Conservation (phyloP, 768 basidiomycete genomes). For the Phlebiopsis flavidoalba region DNA sequence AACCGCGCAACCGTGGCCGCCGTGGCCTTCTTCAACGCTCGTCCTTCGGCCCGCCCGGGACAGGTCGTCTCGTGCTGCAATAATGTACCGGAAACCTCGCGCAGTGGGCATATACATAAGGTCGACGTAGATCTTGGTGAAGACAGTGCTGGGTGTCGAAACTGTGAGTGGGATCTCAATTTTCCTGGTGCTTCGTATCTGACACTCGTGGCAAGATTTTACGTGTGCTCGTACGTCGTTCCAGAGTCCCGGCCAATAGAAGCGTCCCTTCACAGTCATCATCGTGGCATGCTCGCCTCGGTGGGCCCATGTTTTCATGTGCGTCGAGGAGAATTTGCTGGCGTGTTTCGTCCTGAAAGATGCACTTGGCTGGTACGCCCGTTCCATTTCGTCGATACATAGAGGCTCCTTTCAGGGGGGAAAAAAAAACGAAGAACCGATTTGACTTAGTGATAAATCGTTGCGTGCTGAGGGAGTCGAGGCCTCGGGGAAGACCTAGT, state of each 20-base stretch:
- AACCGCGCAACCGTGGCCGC: conserved; percentile 21
- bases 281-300: conserved; percentile 9
- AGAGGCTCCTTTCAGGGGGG: background rate
- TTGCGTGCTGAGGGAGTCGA: background rate
- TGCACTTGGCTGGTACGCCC: background rate
- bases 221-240: conserved; percentile 12
- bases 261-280: conserved; percentile 6
- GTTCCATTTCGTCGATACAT: conserved; percentile 2
- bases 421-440: conserved; percentile 14
- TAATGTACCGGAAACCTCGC: conserved; percentile 17
- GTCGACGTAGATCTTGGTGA: conserved; percentile 12
- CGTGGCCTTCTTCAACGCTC: conserved; percentile 15
- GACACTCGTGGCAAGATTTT: conserved; percentile 15
- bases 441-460: conserved; percentile 6
- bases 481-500: background rate
- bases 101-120: conserved; percentile 16
- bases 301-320: conserved; percentile 18
- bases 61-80: conserved; percentile 26
- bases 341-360: background rate
- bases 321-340: conserved; percentile 10
- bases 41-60: conserved; percentile 24
- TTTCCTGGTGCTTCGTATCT: conserved; percentile 13
- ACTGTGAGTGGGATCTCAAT: conserved; percentile 13
- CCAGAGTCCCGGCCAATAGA: conserved; percentile 16
- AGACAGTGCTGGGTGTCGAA: conserved; percentile 10